Conservation (phyloP, 768 basidiomycete species). For the Zangia roseola region DNA sequence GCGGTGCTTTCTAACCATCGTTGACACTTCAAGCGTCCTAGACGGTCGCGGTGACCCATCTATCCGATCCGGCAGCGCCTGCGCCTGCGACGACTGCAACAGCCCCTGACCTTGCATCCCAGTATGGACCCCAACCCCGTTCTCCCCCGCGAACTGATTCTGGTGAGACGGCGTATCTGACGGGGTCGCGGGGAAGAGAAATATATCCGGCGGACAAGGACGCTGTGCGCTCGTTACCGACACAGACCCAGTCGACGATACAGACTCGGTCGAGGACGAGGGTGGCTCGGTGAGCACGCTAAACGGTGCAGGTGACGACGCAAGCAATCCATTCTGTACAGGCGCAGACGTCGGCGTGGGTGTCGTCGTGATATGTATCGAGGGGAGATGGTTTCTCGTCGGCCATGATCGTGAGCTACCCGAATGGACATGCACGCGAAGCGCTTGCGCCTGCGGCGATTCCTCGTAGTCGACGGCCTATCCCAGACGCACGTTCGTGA, state of each 20-base stretch:
- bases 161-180: slow-evolving; percentile 20
- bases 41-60: slow-evolving; percentile 18
- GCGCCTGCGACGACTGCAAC: slow-evolving; percentile 2
- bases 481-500: slow-evolving; percentile 4
- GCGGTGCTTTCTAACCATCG: slow-evolving; percentile 39
- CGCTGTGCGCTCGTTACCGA: background rate
- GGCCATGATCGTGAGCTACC: slow-evolving; percentile 12
- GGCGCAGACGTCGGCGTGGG: background rate
- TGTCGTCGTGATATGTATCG: slow-evolving; percentile 26
- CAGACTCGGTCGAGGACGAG: slow-evolving; percentile 20
- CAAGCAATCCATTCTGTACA: slow-evolving; percentile 1
- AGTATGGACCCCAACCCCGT: background rate
- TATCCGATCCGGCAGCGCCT: slow-evolving; percentile 10
- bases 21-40: slow-evolving; percentile 11
- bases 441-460: slow-evolving; percentile 1
- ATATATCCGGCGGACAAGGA: slow-evolving; percentile 28
- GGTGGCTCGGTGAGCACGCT: slow-evolving; percentile 26
- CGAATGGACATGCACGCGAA: slow-evolving; percentile 10
- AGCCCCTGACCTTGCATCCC: slow-evolving; percentile 3
- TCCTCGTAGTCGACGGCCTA: slow-evolving; percentile 28
- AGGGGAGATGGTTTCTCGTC: slow-evolving; percentile 20
- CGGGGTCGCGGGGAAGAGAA: slow-evolving; percentile 27
- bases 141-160: slow-evolving; percentile 6
- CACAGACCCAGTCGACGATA: slow-evolving; percentile 15
- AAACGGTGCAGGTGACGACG: slow-evolving; percentile 21